phyloP scores from a whole-genome alignment of 306 rosid genomes.

The Canavalia ensiformis region DNA sequence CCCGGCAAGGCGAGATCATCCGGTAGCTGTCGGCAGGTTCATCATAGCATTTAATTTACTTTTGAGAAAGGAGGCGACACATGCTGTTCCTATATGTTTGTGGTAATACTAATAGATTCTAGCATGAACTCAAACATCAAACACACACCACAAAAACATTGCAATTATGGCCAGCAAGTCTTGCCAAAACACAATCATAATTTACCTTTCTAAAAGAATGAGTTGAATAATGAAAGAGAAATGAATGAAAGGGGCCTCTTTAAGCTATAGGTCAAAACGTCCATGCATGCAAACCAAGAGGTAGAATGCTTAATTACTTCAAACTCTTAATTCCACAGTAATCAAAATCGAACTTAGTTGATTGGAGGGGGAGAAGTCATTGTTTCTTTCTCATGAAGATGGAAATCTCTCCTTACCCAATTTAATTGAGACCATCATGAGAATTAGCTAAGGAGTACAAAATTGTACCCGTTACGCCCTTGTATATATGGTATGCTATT shows the following conservation, averaged over 20 bases:
- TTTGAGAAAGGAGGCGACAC: slow-evolving; percentile 6
- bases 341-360: background rate
- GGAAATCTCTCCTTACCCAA: too few species aligned
- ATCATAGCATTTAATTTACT: background rate
- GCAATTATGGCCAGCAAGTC: slow-evolving; percentile 38
- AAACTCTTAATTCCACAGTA: background rate
- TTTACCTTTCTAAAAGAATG: slow-evolving; percentile 35
- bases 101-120: background rate
- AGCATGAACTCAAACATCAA: slow-evolving; percentile 29
- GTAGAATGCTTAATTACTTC: background rate
- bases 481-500: too few species aligned
- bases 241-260: background rate
- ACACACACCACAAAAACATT: slow-evolving; percentile 26
- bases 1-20: background rate
- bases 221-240: background rate
- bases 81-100: background rate
- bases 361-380: background rate
- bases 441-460: too few species aligned
- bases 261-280: background rate
- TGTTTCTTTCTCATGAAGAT: too few species aligned
- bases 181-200: slow-evolving; percentile 26
- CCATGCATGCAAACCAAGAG: background rate
- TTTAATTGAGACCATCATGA: too few species aligned
- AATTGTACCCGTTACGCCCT: too few species aligned
- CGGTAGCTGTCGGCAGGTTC: background rate